Evolutionary conservation across 2,329 filamentous ascomycete species (phyloP), one percentile per base, ranked within the genome.

Genomic region (Penicillium sp.): DNA sequence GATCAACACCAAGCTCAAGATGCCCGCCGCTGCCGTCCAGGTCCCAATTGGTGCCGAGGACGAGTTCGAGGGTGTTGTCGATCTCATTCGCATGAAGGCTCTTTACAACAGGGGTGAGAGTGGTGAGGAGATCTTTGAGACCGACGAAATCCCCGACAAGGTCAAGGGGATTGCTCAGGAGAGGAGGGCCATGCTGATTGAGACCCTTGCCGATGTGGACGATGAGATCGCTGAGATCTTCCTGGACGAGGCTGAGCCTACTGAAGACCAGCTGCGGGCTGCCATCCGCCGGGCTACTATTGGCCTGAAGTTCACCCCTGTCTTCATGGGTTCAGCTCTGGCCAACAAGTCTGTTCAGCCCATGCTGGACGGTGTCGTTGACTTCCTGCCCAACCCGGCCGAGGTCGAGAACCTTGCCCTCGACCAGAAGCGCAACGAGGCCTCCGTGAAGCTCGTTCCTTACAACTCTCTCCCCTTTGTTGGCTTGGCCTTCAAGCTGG

Each of bases 181-280:
- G 81, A 92, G 92, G 81, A 86, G 93, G 63, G 87, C 88, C 71
- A 88, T 89, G 70, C 83, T 99, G 61, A 93, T 99, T 62, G 95
- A 98, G 81, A 96, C 93, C 67, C 84, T 99, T 55, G 95, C 95
- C 28, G 95, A 99, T 79, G 94, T 98, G 47, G 95, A 99, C 72
- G 95, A 99, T 68, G 93, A 97, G 76, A 98, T 99, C 61, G 94
- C 94, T 22, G 93, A 99, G 78, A 82, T 97, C 54, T 98, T 93
- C 83, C 80, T 99, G 55, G 93, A 96, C 4, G 95, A 98, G 78
- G 79, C 85, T 69, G 89, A 87, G 56, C 95, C 95, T 1, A 90
- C 89, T 2, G 82, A 86, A 15, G 83, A 87, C 53, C 92, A 99
- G 80, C 90, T 99, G 77, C 96, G 94, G 81, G 90, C 88, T 55